Evolutionary conservation across 2,329 filamentous ascomycete genomes (phyloP), one percentile per base, ranked within the genome.

Genomic region (Apiospora pterosperma): DNA sequence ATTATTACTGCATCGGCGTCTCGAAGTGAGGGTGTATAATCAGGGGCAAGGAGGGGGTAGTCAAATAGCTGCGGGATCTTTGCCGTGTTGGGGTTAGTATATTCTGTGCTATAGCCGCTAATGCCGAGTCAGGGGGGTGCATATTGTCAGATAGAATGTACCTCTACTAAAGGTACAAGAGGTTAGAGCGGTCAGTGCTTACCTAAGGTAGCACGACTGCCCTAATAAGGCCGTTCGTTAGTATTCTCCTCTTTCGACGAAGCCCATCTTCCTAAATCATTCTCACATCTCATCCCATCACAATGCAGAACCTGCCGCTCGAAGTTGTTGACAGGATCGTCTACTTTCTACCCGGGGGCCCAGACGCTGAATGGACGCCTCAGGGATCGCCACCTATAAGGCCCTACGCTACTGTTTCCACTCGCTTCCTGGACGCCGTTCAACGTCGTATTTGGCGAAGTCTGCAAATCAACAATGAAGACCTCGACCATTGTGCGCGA

Each of bases 1-100:
- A 64, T 36, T 64, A 59, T 39, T 64, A 62, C 38, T 62, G 59
- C 23, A 44, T 64, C 19, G 63, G 63, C 19, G 38, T 41, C 38
- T 41, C 38, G 38, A 19, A 10, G 10, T 41, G 38, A 41, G 38
- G 38, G 38, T 11, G 38, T 11, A 19, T 41, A 19, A 19, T 19
- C 19, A 19, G 38, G 38, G 10, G 19, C 19, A 11, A 41, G 38
- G 38, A 41, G 38, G 19, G n/a, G n/a, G n/a, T n/a, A n/a, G n/a
- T n/a, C n/a, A n/a, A n/a, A n/a, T n/a, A n/a, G n/a, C n/a, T n/a
- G n/a, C n/a, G n/a, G n/a, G n/a, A n/a, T n/a, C n/a, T n/a, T n/a
- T n/a, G n/a, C n/a, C n/a, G n/a, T n/a, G n/a, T n/a, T n/a, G n/a
- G n/a, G n/a, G n/a, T n/a, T n/a, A n/a, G n/a, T n/a, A n/a, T n/a